phyloP scores from a whole-genome alignment of 345 rosid species.

The Eucalyptus cloeziana region DNA sequence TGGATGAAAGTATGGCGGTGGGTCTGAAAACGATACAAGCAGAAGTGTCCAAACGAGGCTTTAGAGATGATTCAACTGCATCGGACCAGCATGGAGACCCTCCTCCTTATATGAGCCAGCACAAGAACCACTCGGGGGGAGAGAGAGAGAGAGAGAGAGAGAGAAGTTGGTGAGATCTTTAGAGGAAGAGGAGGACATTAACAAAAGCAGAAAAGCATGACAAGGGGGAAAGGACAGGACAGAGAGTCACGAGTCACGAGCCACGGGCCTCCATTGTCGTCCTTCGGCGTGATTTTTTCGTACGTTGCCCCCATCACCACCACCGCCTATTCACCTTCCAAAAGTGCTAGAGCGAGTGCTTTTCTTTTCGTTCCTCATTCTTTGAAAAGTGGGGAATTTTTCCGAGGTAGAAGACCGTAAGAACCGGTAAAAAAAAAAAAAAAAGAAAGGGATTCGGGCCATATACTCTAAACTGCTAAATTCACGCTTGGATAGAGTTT shows the following conservation, averaged over 20 bases:
- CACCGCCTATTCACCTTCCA: not conserved
- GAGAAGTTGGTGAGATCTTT: not conserved
- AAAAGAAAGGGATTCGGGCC: not conserved
- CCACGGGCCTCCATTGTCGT: not conserved
- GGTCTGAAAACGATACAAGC: not conserved
- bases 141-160: not conserved
- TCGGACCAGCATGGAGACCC: not conserved
- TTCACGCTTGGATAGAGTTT: not conserved
- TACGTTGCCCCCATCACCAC: not conserved
- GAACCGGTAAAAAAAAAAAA: not conserved
- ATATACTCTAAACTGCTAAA: not conserved
- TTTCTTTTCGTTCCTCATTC: not conserved
- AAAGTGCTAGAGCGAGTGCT: not conserved
- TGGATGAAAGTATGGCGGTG: not conserved
- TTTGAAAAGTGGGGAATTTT: not conserved
- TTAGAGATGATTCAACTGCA: not conserved
- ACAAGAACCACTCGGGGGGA: not conserved
- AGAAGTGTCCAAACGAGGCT: conserved; percentile 2
- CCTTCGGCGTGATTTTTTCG: not conserved
- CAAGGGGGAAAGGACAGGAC: not conserved
- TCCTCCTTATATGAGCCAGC: not conserved
- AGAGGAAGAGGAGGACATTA: not conserved
- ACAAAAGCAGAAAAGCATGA: not conserved
- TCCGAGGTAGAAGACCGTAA: not conserved
- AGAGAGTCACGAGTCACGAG: not conserved